Base-by-base conservation (phyloP, 2,329 filamentous ascomycete species). In the Aspergillus hiratsukae region DNA sequence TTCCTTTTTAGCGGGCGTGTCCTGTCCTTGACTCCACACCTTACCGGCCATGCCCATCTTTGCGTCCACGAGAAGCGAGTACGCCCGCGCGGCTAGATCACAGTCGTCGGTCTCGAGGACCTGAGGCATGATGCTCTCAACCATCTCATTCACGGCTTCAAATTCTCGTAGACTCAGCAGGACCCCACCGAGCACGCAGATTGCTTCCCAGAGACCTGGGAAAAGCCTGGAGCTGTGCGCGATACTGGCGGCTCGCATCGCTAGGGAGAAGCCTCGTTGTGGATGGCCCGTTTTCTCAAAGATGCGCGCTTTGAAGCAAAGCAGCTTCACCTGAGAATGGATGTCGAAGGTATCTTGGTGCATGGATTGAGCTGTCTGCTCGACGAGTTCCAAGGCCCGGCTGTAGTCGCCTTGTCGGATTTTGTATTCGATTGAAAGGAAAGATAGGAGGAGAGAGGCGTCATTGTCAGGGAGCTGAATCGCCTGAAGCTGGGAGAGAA, bases 191-290 rank as follows among this genome's bases (percentile, higher is more conserved):
- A 96, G 70, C 0, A 83, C 79, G 1, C 84, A 85, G 1, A 90
- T 80, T 0, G 90, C 85, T 59, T 87, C 83, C 86, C 90, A 94
- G 7, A 96, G 76, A 19, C 83, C 81, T 0, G 84, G 83, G 17
- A 92, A 79, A 7, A 93, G 76, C 1, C 86, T 81, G 1, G 87
- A 83, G 49, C 86, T 82, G 78, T 88, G 86, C 0, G 90, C 87
- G 19, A 91, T 83, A 66, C 83, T 87, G 2, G 89, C 87, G 0
- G 91, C 91, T 46, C 89, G 83, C 65, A 95, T 80, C 4, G 86
- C 86, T 4, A 92, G 80, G 2, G 88, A 90, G 70, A 96, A 91
- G 0, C 85, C 90, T 58, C 88, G 84, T 63, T 90, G 83, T 0
- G 90, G 83, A 2, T 87, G 83, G 2, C 87, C 87, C 46, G 83